Evolutionary conservation across 352 stramenopile species (phyloP).

Genomic region (Globisporangium paddicum): DNA sequence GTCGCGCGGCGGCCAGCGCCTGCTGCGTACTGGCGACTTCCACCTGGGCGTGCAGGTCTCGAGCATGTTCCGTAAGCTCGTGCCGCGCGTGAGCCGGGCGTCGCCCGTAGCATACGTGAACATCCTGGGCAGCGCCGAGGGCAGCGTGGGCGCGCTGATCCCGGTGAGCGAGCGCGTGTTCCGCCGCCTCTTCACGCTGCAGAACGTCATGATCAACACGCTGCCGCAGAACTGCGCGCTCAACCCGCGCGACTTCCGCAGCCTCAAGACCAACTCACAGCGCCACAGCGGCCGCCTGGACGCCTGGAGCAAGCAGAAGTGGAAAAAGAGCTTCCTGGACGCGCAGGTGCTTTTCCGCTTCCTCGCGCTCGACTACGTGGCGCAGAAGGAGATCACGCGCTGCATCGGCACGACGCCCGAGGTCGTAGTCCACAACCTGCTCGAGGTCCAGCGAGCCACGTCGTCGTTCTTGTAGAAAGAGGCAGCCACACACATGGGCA

Average conservation of each 20-base stretch:
- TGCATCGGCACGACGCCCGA: constrained; percentile 88
- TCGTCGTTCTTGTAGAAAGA: constrained; percentile 53
- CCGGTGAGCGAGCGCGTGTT: constrained; percentile 79
- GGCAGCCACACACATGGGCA: too few relatives aligned
- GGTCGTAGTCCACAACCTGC: constrained; percentile 84
- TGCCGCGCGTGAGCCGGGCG: constrained; percentile 20
- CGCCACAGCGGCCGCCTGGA: constrained; percentile 59
- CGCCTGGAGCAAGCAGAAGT: constrained; percentile 86
- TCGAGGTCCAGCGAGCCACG: constrained; percentile 78
- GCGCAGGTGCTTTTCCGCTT: constrained; percentile 78
- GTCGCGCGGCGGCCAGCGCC: constrained; percentile 73
- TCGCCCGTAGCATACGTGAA: constrained; percentile 54
- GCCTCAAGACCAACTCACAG: constrained; percentile 62
- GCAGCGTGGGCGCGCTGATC: constrained; percentile 66
- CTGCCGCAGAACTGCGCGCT: constrained; percentile 80
- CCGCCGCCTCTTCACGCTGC: constrained; percentile 81
- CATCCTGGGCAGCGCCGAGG: constrained; percentile 77
- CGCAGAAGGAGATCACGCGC: constrained; percentile 83
- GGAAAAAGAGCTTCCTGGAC: constrained; percentile 87
- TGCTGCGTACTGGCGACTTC: constrained; percentile 80
- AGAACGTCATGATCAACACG: constrained; percentile 90
- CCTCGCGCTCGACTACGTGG: constrained; percentile 78
- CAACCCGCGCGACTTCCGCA: constrained; percentile 84
- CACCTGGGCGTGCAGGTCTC: constrained; percentile 76
- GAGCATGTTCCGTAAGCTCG: constrained; percentile 77